Base-by-base conservation (phyloP, 805 yeast species). In the Starmerella apicola region DNA sequence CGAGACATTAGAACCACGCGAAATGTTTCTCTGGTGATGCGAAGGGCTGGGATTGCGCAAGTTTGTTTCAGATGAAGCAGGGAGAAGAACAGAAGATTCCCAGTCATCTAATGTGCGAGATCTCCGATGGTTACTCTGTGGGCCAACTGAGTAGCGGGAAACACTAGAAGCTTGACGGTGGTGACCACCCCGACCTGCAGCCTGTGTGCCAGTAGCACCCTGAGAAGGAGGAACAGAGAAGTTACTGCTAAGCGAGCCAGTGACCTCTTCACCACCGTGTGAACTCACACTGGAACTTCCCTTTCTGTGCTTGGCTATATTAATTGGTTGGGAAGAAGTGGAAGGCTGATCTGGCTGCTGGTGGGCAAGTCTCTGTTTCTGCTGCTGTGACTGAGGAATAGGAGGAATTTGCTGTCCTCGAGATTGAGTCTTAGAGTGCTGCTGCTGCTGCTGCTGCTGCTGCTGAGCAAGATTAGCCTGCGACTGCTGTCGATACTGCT, bases 131-230 rank as follows among this genome's bases (percentile, higher is more conserved):
- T 36, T 37, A 7, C 37, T 26, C 10, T 38, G 39, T 21, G 29
- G 29, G n/a, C n/a, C n/a, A 9, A 28, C 29, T 5, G 48, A 44
- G 34, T 44, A 44, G 29, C 48, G 42, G 17, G 44, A 41, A 17
- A 44, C 44, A 22, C 44, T 41, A 1, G 44, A 39, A 15, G 42
- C 24, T 24, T 43, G 44, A 12, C 48, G 34, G 37, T 44, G 48
- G 38, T 44, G 48, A 19, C 37, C 39, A 16, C 28, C 30, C 12
- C 32, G 28, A 6, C 34, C 17, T n/a, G 44, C 44, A 17, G 42
- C 46, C 25, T 36, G 40, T 7, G 44, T 41, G 1, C 42, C 42
- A 13, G 43, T 43, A 4, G 45, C 43, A n/a, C 41, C 17, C 3
- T 37, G 20, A 3, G 33, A n/a, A 6, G 36, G 29, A 17, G 19